These are phyloP conservation scores for Sugiyamaella grinbergsii DNA, from an alignment of 1,139 yeast species.

Conservation along the genomic window DNA sequence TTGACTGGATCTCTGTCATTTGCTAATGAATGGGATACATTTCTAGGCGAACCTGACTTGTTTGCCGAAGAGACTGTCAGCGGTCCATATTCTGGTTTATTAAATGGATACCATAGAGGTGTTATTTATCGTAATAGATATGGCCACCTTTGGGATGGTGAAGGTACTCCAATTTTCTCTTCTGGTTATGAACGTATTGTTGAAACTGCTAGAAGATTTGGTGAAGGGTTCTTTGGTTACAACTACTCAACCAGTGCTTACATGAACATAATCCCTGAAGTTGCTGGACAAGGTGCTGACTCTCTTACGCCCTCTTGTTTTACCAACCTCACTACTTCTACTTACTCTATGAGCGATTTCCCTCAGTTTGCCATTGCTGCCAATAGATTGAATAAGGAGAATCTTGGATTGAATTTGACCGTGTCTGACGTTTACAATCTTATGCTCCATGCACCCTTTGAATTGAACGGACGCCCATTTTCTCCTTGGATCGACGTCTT, in stretches of 20 bases:
- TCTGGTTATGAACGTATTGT: conserved; percentile 46
- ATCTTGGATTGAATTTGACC: conserved; percentile 50
- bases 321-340: conserved; percentile 43
- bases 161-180: conserved; percentile 44
- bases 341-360: conserved; percentile 20
- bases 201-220: conserved; percentile 46
- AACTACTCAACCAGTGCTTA: conserved; percentile 44
- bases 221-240: conserved; percentile 47
- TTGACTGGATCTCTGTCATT: conserved; percentile 36
- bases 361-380: conserved; percentile 46
- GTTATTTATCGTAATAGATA: conserved; percentile 42
- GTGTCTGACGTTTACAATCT: conserved; percentile 49
- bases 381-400: conserved; percentile 44
- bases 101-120: conserved; percentile 40
- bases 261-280: conserved; percentile 45
- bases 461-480: conserved; percentile 55
- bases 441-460: conserved; percentile 59
- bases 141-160: conserved; percentile 44
- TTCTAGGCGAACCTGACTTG: conserved; percentile 36
- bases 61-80: conserved; percentile 37
- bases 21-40: conserved; percentile 44
- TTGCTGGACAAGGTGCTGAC: conserved; percentile 46
- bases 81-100: conserved; percentile 46
- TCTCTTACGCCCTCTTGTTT: conserved; percentile 46
- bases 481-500: conserved; percentile 61